phyloP scores from a whole-genome alignment of 2,329 filamentous ascomycete genomes.

The Xylariaceae sp. region DNA sequence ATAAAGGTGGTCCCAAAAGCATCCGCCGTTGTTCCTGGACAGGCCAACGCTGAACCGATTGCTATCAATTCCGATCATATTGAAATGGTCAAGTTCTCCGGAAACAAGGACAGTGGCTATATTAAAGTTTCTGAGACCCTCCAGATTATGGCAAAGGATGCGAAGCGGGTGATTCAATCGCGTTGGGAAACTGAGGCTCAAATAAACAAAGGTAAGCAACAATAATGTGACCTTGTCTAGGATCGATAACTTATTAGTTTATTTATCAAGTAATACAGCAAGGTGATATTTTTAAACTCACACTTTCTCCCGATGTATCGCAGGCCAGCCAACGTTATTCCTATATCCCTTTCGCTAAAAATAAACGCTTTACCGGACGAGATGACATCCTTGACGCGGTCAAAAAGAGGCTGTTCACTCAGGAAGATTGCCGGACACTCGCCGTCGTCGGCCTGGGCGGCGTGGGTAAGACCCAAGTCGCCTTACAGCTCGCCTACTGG shows the following conservation, averaged over 20 bases:
- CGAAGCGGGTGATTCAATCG: neutral
- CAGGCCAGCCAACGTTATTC: neutral
- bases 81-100: neutral
- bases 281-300: neutral
- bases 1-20: no score
- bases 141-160: neutral
- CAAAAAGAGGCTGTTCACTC: constrained; percentile 9
- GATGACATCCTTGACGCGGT: neutral
- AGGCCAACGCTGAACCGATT: neutral
- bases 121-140: neutral
- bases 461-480: constrained; percentile 49
- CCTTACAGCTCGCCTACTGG: constrained; percentile 48
- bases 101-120: neutral
- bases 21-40: neutral
- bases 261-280: no score
- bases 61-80: neutral
- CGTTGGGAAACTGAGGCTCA: neutral
- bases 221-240: neutral
- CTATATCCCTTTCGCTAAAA: constrained; percentile 8
- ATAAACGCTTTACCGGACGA: constrained; percentile 15
- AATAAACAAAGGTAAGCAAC: neutral
- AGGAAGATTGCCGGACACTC: neutral
- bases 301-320: neutral
- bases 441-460: constrained; percentile 48
- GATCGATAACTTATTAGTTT: neutral